Conservation (phyloP, 148 eudicot species). For the Heliamphora exappendiculata region DNA sequence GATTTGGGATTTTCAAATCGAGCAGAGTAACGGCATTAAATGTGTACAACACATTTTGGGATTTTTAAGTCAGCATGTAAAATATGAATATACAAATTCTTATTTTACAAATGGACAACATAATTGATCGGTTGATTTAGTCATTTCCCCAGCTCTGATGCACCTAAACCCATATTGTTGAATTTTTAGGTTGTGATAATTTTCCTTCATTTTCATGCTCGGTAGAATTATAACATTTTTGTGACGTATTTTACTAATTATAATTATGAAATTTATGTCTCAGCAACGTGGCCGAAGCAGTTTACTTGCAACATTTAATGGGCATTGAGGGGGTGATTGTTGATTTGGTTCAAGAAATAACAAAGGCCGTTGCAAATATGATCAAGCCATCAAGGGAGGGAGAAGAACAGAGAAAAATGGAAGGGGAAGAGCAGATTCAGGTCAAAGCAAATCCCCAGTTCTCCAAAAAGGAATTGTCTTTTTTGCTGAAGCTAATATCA, state of each 20-base stretch:
- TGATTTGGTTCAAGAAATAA: slow-evolving; percentile 59
- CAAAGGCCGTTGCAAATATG: slow-evolving; percentile 45
- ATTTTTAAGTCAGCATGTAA: too few relatives aligned
- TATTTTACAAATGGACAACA: too few relatives aligned
- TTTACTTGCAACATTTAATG: slow-evolving; percentile 75
- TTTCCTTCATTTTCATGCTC: background rate
- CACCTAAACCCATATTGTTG: too few relatives aligned
- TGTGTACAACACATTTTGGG: too few relatives aligned
- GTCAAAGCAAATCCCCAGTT: slow-evolving; percentile 30
- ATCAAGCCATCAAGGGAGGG: slow-evolving; percentile 17
- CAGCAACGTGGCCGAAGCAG: slow-evolving; percentile 78
- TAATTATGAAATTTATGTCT: background rate
- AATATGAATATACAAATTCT: too few relatives aligned
- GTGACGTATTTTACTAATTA: background rate
- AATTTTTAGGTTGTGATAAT: background rate
- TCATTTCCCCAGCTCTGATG: too few relatives aligned
- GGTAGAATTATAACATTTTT: background rate
- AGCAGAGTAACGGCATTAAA: too few relatives aligned
- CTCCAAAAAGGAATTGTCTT: slow-evolving; percentile 39
- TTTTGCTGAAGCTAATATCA: slow-evolving; percentile 48
- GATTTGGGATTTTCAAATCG: too few relatives aligned
- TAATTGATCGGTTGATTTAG: too few relatives aligned
- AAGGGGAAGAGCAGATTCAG: slow-evolving; percentile 15
- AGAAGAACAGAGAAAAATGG: slow-evolving; percentile 15
- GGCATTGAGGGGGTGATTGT: slow-evolving; percentile 80